These are phyloP conservation scores for Tylopilus sp. DNA, from an alignment of 768 basidiomycete genomes.

Conservation along the genomic window DNA sequence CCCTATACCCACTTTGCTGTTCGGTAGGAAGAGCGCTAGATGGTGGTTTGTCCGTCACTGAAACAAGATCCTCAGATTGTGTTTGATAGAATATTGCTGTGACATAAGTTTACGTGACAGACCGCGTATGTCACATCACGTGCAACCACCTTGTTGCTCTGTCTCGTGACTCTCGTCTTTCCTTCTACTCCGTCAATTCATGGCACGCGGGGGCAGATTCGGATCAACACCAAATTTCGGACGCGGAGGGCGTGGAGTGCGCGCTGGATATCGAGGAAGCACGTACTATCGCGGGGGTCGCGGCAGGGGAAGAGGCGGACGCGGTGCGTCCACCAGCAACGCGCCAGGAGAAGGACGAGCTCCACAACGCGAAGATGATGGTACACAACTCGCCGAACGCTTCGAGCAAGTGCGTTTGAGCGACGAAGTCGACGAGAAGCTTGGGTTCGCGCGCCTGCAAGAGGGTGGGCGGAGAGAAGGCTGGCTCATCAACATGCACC, in stretches of 20 bases:
- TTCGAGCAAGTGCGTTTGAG: constrained; percentile 74
- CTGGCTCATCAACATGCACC: constrained; percentile 99
- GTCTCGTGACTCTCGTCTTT: constrained; percentile 8
- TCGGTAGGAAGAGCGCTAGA: background rate
- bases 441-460: constrained; percentile 81
- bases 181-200: constrained; percentile 2
- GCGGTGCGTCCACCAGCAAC: constrained; percentile 28
- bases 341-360: constrained; percentile 45
- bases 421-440: constrained; percentile 91
- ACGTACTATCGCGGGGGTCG: constrained; percentile 46
- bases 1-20: constrained; percentile 1
- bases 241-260: constrained; percentile 41
- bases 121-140: constrained; percentile 29
- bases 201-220: constrained; percentile 51
- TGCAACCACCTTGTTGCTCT: constrained; percentile 5
- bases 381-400: constrained; percentile 77
- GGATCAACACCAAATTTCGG: constrained; percentile 47
- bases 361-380: constrained; percentile 83
- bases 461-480: constrained; percentile 79
- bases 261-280: constrained; percentile 31
- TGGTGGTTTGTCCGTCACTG: background rate
- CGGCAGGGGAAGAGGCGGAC: constrained; percentile 41
- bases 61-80: no score
- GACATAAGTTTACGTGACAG: constrained; percentile 14
- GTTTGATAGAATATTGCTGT: background rate